Conservation (phyloP, 2,329 filamentous ascomycete genomes). For the Neurospora sp. region DNA sequence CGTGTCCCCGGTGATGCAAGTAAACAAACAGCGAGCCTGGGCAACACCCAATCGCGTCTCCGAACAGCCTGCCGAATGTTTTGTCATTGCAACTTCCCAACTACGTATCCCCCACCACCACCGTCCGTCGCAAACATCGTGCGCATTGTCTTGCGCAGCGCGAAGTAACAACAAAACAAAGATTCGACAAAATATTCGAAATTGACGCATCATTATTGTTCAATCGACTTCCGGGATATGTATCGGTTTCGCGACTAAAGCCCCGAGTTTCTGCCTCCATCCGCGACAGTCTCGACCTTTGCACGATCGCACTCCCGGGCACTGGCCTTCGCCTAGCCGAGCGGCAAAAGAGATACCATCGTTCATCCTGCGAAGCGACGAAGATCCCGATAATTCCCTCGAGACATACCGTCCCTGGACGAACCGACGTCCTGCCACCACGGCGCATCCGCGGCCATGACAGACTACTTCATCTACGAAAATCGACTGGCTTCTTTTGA, state of each 20-base stretch:
- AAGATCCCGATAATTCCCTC: neutral
- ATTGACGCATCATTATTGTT: neutral
- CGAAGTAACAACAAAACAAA: neutral
- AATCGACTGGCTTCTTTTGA: constrained; percentile 76
- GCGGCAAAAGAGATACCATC: neutral
- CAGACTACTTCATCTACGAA: constrained; percentile 41
- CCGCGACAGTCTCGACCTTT: neutral
- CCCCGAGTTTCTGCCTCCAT: neutral
- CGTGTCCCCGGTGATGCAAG: constrained; percentile 7
- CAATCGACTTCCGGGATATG: neutral
- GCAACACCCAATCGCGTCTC: neutral
- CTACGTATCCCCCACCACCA: neutral
- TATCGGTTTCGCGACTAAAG: neutral
- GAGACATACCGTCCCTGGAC: neutral
- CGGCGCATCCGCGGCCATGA: constrained; percentile 9
- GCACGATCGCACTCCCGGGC: neutral
- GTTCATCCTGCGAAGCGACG: neutral
- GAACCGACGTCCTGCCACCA: neutral
- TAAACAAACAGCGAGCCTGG: constrained; percentile 16
- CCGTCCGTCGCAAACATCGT: neutral
- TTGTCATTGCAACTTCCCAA: constrained; percentile 10
- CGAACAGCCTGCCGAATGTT: constrained; percentile 11
- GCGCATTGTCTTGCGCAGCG: neutral
- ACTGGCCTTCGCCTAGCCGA: neutral
- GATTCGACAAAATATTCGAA: neutral